A percentile compares a stretch with the other conserved stretches of the same genome.
Conservation (phyloP, 768 basidiomycete genomes). For the Termitomyces sp. region DNA sequence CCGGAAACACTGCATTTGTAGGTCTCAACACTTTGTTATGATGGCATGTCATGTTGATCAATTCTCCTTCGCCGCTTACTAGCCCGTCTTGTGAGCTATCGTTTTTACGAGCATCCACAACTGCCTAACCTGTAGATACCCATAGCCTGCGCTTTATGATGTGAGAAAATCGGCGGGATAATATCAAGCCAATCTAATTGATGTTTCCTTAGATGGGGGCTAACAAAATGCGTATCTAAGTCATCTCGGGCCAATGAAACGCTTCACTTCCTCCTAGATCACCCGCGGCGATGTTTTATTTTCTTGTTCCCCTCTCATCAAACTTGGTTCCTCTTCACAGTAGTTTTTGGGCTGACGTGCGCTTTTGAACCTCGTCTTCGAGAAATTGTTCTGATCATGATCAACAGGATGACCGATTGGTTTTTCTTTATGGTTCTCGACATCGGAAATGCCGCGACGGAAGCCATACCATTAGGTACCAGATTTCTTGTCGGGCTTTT, state of each 20-base stretch:
- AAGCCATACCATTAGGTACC: slow-evolving; percentile 61
- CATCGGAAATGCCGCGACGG: slow-evolving; percentile 69
- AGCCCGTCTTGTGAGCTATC: slow-evolving; percentile 81
- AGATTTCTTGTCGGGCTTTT: slow-evolving; percentile 71
- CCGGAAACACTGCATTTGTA: slow-evolving; percentile 92
- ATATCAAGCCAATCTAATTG: slow-evolving; percentile 1
- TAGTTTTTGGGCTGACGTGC: slow-evolving; percentile 69
- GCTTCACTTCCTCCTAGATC: slow-evolving; percentile 87
- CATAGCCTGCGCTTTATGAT: slow-evolving; percentile 75
- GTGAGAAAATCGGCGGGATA: slow-evolving; percentile 37
- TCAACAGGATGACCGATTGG: slow-evolving; percentile 72
- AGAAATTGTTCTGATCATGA: background rate
- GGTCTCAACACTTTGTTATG: slow-evolving; percentile 29
- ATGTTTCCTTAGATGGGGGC: slow-evolving; percentile 54
- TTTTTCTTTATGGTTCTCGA: slow-evolving; percentile 86
- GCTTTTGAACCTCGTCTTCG: slow-evolving; percentile 14
- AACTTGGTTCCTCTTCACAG: slow-evolving; percentile 81
- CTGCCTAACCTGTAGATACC: background rate
- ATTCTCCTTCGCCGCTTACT: background rate
- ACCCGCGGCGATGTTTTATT: slow-evolving; percentile 88
- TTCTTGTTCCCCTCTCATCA: slow-evolving; percentile 92
- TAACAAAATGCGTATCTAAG: slow-evolving; percentile 55
- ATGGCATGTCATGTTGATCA: background rate
- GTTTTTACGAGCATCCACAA: background rate
- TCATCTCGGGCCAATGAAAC: slow-evolving; percentile 69